Evolutionary conservation across 2,329 filamentous ascomycete genomes (phyloP).

Genomic region (Akanthomyces uredinophilus): DNA sequence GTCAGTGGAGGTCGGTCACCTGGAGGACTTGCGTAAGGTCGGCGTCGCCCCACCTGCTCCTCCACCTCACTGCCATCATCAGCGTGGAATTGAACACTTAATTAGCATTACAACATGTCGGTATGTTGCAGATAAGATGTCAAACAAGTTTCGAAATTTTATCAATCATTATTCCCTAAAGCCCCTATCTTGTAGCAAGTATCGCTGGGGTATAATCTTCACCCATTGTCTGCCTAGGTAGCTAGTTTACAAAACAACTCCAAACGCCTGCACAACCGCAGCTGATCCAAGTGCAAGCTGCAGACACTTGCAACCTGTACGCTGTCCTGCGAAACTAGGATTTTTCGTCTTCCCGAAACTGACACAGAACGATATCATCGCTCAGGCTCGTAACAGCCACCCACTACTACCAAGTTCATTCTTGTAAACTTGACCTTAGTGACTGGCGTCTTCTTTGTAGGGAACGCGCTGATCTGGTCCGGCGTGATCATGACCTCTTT

Average conservation of each 20-base stretch:
- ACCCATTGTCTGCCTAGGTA: background rate
- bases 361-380: conserved; percentile 25
- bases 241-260: conserved; percentile 1
- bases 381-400: conserved; percentile 62
- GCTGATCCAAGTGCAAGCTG: background rate
- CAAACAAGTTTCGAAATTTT: no score
- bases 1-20: conserved; percentile 13
- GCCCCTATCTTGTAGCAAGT: background rate
- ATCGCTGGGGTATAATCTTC: background rate
- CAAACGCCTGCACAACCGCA: background rate
- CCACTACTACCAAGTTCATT: conserved; percentile 90
- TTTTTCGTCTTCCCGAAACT: no score
- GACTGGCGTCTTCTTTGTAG: conserved; percentile 93
- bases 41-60: conserved; percentile 7
- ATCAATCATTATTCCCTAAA: no score
- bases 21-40: conserved; percentile 9
- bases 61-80: background rate
- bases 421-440: conserved; percentile 90
- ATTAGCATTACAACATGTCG: no score
- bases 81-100: no score
- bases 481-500: conserved; percentile 88
- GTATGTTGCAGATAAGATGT: no score
- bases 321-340: background rate
- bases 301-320: background rate
- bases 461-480: conserved; percentile 91